A percentile compares a stretch with the other conserved stretches of the same genome.
phyloP scores from a whole-genome alignment of 352 stramenopile species.

The Phytopythium boreale region DNA sequence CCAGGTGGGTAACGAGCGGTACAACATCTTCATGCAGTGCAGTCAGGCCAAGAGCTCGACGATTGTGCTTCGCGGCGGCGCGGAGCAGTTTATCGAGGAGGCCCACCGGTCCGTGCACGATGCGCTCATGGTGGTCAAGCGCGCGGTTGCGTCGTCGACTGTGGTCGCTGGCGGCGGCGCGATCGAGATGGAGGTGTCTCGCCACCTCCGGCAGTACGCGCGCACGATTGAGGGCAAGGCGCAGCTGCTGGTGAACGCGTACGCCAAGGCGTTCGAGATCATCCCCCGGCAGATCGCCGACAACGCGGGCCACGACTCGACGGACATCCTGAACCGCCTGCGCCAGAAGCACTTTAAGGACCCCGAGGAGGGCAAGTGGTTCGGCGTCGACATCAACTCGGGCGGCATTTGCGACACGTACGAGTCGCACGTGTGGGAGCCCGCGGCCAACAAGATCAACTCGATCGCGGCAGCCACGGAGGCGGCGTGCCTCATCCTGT shows the following conservation, averaged over 20 bases:
- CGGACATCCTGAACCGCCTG: conserved; percentile 97
- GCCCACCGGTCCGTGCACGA: conserved; percentile 98
- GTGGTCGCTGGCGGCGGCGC: conserved; percentile 92
- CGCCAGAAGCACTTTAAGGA: conserved; percentile 96
- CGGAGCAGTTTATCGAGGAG: conserved; percentile 99
- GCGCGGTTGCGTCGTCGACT: conserved; percentile 88
- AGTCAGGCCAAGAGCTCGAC: conserved; percentile 93
- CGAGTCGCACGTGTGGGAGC: conserved; percentile 97
- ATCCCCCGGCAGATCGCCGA: conserved; percentile 97
- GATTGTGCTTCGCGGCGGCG: conserved; percentile 96
- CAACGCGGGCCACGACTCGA: conserved; percentile 98
- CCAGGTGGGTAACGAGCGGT: conserved; percentile 96
- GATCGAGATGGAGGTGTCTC: conserved; percentile 93
- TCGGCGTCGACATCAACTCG: conserved; percentile 97
- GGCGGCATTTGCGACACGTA: conserved; percentile 98
- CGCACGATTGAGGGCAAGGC: conserved; percentile 97
- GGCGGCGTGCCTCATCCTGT: conserved; percentile 97
- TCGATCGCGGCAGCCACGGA: conserved; percentile 95
- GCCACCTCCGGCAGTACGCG: conserved; percentile 88
- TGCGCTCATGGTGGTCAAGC: conserved; percentile 98
- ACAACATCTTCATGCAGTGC: conserved; percentile 99
- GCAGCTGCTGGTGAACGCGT: conserved; percentile 95
- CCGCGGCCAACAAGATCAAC: conserved; percentile 99
- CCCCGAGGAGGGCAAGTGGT: conserved; percentile 93
- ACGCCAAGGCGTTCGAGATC: conserved; percentile 97